These are phyloP conservation scores for Alternaria sp. DNA, from an alignment of 2,329 filamentous ascomycete genomes.

Conservation along the genomic window DNA sequence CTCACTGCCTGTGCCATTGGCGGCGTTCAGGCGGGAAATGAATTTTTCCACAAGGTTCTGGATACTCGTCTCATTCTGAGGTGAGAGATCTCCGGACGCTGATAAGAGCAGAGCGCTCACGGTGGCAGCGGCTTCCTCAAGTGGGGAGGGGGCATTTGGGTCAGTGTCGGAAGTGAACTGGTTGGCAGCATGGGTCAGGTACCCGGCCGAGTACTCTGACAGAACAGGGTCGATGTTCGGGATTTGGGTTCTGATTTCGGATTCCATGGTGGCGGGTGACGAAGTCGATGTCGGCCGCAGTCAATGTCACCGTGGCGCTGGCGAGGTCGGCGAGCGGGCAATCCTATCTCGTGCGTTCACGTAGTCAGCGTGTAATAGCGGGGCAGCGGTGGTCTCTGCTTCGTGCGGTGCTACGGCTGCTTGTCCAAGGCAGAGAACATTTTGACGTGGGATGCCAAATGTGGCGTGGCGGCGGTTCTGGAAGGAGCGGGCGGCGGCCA, in stretches of 20 bases:
- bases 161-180: conserved; percentile 78
- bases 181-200: conserved; percentile 90
- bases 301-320: conserved; percentile 28
- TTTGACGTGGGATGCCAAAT: conserved; percentile 24
- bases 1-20: conserved; percentile 72
- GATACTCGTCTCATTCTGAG: conserved; percentile 76
- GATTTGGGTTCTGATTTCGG: conserved; percentile 82
- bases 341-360: conserved; percentile 3
- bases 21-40: conserved; percentile 78
- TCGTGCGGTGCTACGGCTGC: conserved; percentile 29
- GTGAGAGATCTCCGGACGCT: conserved; percentile 82
- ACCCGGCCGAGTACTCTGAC: conserved; percentile 92
- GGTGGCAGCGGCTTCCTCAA: conserved; percentile 81
- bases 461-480: conserved; percentile 27
- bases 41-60: conserved; percentile 87
- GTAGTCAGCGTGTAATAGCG: conserved; percentile 18
- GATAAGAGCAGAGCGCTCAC: conserved; percentile 91
- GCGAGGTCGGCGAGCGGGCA: conserved; percentile 20
- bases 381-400: conserved; percentile 25
- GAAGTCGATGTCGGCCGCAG: conserved; percentile 15
- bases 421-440: conserved; percentile 24
- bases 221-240: conserved; percentile 87
- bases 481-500: conserved; percentile 24
- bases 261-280: conserved; percentile 69
- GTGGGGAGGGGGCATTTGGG: conserved; percentile 70